Conservation (phyloP, 2,329 filamentous ascomycete genomes). For the Mollisia scopiformis region DNA sequence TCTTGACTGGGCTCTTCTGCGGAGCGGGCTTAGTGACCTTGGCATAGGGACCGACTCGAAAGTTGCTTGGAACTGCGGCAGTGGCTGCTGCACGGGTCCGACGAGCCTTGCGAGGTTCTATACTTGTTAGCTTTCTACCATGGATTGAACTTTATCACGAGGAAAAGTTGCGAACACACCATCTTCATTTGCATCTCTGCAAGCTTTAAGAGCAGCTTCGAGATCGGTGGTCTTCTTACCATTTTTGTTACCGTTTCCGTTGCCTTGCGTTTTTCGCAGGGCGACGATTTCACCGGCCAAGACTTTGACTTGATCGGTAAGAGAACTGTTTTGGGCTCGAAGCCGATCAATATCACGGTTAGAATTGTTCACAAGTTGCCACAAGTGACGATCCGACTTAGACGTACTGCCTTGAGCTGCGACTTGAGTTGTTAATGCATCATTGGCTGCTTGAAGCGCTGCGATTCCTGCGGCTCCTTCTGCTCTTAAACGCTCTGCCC, state of each 20-base stretch:
- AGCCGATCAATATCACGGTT: neutral
- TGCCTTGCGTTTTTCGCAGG: neutral
- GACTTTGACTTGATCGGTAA: neutral
- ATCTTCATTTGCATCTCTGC: neutral
- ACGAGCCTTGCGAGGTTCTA: too few relatives aligned
- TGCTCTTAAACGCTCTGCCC: neutral
- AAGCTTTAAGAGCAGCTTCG: neutral
- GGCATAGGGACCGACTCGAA: too few relatives aligned
- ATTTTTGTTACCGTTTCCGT: neutral
- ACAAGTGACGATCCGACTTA: neutral
- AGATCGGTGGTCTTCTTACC: constrained; percentile 11
- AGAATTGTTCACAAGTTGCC: neutral
- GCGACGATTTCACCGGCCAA: neutral
- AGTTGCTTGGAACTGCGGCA: too few relatives aligned
- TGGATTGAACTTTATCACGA: too few relatives aligned
- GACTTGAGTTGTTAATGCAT: neutral
- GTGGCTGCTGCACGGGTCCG: too few relatives aligned
- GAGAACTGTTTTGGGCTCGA: neutral
- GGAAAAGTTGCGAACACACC: too few relatives aligned
- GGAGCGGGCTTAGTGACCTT: too few relatives aligned
- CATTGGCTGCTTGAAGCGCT: neutral
- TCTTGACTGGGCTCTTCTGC: too few relatives aligned
- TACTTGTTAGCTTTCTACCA: too few relatives aligned
- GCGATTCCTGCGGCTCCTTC: neutral
- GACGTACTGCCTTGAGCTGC: neutral